Evolutionary conservation across 306 rosid species (phyloP).

Genomic region (Dryas alaskensis): DNA sequence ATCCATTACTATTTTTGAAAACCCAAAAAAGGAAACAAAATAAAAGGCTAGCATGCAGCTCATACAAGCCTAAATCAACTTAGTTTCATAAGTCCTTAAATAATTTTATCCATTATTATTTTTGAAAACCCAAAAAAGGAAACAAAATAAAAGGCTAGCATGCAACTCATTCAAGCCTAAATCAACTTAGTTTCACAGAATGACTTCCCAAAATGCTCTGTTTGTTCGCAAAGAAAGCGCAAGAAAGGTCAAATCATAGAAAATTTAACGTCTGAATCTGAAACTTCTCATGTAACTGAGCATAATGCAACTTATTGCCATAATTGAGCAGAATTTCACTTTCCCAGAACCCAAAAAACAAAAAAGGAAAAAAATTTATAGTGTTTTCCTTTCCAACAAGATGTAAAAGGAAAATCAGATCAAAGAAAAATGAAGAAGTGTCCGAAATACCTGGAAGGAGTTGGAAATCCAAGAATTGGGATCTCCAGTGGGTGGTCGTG

Average conservation of each 20-base stretch:
- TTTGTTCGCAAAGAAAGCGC: conserved; percentile 10
- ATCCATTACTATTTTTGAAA: background rate
- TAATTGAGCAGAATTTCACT: background rate
- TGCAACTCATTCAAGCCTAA: background rate
- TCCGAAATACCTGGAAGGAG: conserved; percentile 27
- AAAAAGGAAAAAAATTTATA: background rate
- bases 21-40: background rate
- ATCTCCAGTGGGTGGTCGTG: conserved; percentile 37
- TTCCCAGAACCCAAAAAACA: background rate
- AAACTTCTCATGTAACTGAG: background rate
- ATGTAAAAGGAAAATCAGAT: conserved; percentile 41
- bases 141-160: background rate
- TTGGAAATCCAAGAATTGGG: background rate
- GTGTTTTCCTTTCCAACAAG: conserved; percentile 25
- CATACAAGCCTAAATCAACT: background rate
- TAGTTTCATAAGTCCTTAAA: no score
- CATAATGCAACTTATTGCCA: background rate
- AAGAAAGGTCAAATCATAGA: conserved; percentile 11
- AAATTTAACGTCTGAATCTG: conserved; percentile 21
- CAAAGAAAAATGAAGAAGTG: conserved; percentile 29
- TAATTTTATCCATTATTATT: background rate
- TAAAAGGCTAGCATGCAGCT: no score
- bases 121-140: background rate
- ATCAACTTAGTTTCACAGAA: background rate
- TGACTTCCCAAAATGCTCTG: background rate